Conservation (phyloP, 768 basidiomycete species). For the Tricholomella constricta region DNA sequence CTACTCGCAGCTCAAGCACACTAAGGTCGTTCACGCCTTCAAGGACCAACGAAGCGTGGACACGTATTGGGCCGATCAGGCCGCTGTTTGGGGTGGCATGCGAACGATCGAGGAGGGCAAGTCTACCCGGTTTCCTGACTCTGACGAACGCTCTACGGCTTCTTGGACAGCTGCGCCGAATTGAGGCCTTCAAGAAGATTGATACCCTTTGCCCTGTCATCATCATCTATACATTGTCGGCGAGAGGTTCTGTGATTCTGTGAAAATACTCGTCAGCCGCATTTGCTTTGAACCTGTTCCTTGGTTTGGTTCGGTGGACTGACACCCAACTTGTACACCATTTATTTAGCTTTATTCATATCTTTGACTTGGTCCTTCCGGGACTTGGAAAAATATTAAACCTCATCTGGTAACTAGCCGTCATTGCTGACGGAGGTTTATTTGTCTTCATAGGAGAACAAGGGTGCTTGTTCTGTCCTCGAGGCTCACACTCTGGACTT, state of each 20-base stretch:
- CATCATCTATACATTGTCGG: conserved; percentile 1
- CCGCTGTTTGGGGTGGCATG: conserved; percentile 26
- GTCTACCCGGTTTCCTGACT: conserved; percentile 34
- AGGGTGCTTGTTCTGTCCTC: background rate
- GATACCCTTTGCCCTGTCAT: conserved; percentile 3
- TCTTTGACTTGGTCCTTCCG: conserved; percentile 1
- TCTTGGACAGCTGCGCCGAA: conserved; percentile 25
- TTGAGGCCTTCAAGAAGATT: conserved; percentile 8
- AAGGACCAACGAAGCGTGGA: conserved; percentile 33
- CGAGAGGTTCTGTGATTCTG: conserved; percentile 7
- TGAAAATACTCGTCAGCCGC: background rate
- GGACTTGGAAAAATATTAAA: background rate
- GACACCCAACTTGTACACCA: background rate
- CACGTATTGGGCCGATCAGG: conserved; percentile 40
- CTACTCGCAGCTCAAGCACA: conserved; percentile 4
- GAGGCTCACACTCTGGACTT: background rate
- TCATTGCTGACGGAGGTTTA: background rate
- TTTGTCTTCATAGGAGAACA: background rate
- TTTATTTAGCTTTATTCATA: background rate
- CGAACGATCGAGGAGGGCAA: conserved; percentile 9
- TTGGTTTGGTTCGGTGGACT: background rate
- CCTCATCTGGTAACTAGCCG: background rate
- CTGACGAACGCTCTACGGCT: conserved; percentile 49
- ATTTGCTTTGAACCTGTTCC: background rate
- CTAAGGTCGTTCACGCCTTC: conserved; percentile 22